A percentile compares a stretch with the other conserved stretches of the same genome.
Evolutionary conservation across 2,329 filamentous ascomycete genomes (phyloP).

Genomic region (Didymella segeticola): DNA sequence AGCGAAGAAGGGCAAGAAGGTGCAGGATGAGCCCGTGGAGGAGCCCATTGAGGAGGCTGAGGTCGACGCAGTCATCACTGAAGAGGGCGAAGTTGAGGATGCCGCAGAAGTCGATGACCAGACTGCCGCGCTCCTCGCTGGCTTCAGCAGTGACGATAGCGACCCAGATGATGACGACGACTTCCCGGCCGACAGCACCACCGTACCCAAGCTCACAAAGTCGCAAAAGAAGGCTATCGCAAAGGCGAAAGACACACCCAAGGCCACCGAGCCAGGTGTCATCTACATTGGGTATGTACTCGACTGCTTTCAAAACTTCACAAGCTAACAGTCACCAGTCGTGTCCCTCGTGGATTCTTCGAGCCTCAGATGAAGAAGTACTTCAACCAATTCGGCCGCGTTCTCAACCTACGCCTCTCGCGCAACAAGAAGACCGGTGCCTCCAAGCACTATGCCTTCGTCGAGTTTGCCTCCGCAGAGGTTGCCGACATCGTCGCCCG

Average conservation of each 20-base stretch:
- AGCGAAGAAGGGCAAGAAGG: slow-evolving; percentile 30
- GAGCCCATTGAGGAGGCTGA: slow-evolving; percentile 30
- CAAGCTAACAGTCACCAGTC: slow-evolving; percentile 51
- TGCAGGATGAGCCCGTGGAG: slow-evolving; percentile 27
- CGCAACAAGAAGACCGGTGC: slow-evolving; percentile 91
- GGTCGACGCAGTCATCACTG: slow-evolving; percentile 20
- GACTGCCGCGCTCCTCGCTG: slow-evolving; percentile 59
- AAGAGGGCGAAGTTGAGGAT: slow-evolving; percentile 25
- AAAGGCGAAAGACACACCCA: slow-evolving; percentile 59
- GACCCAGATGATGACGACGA: slow-evolving; percentile 45
- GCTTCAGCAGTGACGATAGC: slow-evolving; percentile 56
- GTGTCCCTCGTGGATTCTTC: slow-evolving; percentile 95
- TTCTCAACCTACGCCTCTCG: slow-evolving; percentile 79
- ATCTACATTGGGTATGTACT: slow-evolving; percentile 76
- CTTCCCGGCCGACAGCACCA: slow-evolving; percentile 49
- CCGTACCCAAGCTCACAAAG: slow-evolving; percentile 37
- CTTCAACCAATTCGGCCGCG: slow-evolving; percentile 89
- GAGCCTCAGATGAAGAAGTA: slow-evolving; percentile 94
- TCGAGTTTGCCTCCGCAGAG: slow-evolving; percentile 79
- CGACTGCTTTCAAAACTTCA: neutral
- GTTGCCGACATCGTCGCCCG: slow-evolving; percentile 91
- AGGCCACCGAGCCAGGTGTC: slow-evolving; percentile 71
- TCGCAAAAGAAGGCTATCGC: slow-evolving; percentile 53
- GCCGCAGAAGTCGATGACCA: slow-evolving; percentile 53
- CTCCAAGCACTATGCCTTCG: slow-evolving; percentile 92